Evolutionary conservation across 2,329 filamentous ascomycete species (phyloP).

Genomic region (Penicillium glabrum): DNA sequence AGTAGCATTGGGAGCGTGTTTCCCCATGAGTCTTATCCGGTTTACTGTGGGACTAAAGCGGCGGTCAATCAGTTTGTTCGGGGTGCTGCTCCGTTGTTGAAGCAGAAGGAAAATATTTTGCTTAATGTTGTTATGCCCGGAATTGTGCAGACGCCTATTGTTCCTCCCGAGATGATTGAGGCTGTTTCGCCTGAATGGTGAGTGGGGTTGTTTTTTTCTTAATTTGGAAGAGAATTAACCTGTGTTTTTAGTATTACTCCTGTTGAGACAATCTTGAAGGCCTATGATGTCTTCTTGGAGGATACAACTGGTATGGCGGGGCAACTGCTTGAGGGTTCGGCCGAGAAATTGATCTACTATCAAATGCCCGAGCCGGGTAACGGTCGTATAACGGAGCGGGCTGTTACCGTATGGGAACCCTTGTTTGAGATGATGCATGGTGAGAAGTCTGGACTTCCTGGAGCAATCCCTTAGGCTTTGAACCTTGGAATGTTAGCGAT

Average conservation of each 20-base stretch:
- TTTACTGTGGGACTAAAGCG: conserved; percentile 55
- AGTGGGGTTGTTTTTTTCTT: background rate
- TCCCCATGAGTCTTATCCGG: conserved; percentile 47
- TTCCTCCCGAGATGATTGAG: conserved; percentile 46
- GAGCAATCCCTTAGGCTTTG: conserved; percentile 32
- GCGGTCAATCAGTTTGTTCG: conserved; percentile 47
- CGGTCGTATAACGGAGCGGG: conserved; percentile 43
- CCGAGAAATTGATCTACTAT: conserved; percentile 42
- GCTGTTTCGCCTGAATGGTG: conserved; percentile 39
- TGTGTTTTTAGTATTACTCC: conserved; percentile 37
- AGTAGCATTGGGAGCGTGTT: conserved; percentile 46
- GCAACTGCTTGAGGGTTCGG: conserved; percentile 48
- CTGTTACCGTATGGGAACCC: conserved; percentile 51
- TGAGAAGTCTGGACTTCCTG: conserved; percentile 43
- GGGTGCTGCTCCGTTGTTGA: conserved; percentile 40
- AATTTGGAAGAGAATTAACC: background rate
- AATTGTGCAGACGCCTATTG: conserved; percentile 47
- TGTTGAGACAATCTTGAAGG: conserved; percentile 46
- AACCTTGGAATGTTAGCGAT: background rate
- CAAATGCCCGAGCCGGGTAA: conserved; percentile 41
- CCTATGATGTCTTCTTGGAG: conserved; percentile 49
- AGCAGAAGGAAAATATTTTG: conserved; percentile 48
- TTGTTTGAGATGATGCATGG: conserved; percentile 48
- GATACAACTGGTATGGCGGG: conserved; percentile 45
- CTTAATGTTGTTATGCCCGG: conserved; percentile 53